Conservation (phyloP, 2,329 filamentous ascomycete species). For the Nemania sp. region DNA sequence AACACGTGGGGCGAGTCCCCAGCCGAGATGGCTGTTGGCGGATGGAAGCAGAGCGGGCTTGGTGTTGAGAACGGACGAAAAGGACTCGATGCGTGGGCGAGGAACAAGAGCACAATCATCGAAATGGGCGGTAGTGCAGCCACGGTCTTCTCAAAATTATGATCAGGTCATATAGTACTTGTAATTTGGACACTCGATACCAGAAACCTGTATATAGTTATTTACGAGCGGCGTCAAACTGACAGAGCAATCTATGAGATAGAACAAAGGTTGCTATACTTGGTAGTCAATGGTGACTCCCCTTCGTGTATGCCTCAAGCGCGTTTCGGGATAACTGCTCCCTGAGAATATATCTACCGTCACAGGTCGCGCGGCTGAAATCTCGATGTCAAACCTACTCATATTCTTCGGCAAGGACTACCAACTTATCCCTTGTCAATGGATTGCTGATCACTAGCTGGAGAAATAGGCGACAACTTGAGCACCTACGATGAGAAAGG, state of each 20-base stretch:
- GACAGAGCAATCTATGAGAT: not conserved
- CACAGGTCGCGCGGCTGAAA: too few species aligned
- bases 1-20: slow-evolving; percentile 94
- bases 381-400: too few species aligned
- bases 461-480: too few species aligned
- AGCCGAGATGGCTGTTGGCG: slow-evolving; percentile 89
- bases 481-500: too few species aligned
- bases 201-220: not conserved
- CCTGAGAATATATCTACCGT: too few species aligned
- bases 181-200: not conserved
- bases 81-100: slow-evolving; percentile 80
- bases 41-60: slow-evolving; percentile 89
- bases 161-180: slow-evolving; percentile 29
- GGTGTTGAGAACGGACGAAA: slow-evolving; percentile 84
- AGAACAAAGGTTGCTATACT: too few species aligned
- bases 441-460: too few species aligned
- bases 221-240: not conserved
- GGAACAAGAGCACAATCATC: slow-evolving; percentile 86
- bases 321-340: too few species aligned
- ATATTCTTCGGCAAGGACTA: too few species aligned
- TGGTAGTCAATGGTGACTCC: not conserved
- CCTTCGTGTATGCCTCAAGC: not conserved
- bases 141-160: slow-evolving; percentile 76
- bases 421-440: too few species aligned
- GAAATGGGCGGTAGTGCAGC: slow-evolving; percentile 75